These are phyloP conservation scores for Flagelloscypha sp. DNA, from an alignment of 768 basidiomycete species.

Conservation along the genomic window DNA sequence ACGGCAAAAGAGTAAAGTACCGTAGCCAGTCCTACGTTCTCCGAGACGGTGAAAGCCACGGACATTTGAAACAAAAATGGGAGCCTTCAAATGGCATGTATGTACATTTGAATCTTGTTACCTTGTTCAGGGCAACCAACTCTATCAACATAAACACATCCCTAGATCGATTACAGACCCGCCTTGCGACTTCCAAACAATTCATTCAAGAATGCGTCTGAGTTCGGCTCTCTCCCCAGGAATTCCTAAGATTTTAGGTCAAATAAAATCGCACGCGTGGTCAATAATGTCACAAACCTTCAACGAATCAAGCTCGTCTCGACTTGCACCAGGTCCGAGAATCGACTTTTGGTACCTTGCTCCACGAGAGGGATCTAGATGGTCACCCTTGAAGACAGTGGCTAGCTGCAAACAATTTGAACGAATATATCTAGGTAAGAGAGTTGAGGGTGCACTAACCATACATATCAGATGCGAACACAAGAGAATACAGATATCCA, in stretches of 20 bases:
- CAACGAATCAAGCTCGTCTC: slow-evolving; percentile 75
- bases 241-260: slow-evolving; percentile 43
- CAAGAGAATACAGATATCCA: slow-evolving; percentile 70
- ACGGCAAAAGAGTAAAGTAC: too few relatives aligned
- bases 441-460: slow-evolving; percentile 17
- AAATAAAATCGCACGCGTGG: slow-evolving; percentile 1
- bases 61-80: too few relatives aligned
- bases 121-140: too few relatives aligned
- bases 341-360: slow-evolving; percentile 69
- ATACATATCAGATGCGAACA: slow-evolving; percentile 55
- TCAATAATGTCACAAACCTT: slow-evolving; percentile 33
- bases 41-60: too few relatives aligned
- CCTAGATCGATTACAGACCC: too few relatives aligned
- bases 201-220: slow-evolving; percentile 65
- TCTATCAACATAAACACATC: too few relatives aligned
- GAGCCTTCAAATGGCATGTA: too few relatives aligned
- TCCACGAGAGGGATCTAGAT: slow-evolving; percentile 61
- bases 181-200: slow-evolving; percentile 57
- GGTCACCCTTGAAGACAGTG: slow-evolving; percentile 76
- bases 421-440: neutral
- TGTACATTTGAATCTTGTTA: too few relatives aligned
- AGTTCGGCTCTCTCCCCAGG: slow-evolving; percentile 67
- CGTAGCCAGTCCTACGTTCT: too few relatives aligned
- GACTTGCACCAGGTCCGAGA: slow-evolving; percentile 62
- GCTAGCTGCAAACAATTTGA: slow-evolving; percentile 24